These are phyloP conservation scores for Lipomyces kockii DNA, from an alignment of 805 yeast species.

Conservation along the genomic window DNA sequence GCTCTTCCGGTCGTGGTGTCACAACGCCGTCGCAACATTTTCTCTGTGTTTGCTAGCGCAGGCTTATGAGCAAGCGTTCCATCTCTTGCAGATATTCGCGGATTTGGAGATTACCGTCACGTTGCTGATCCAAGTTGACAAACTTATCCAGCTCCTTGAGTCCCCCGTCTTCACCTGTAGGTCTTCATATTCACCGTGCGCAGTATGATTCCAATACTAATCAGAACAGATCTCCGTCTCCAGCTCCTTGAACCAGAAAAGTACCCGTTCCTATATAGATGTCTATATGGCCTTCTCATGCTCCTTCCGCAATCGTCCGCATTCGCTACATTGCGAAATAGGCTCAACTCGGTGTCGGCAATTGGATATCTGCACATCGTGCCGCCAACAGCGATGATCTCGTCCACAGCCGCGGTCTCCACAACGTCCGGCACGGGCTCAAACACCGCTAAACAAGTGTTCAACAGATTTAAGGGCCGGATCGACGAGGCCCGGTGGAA, in stretches of 20 bases:
- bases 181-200: not conserved
- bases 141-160: slow-evolving; percentile 85
- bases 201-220: not conserved
- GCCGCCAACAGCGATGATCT: slow-evolving; percentile 31
- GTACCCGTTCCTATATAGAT: slow-evolving; percentile 79
- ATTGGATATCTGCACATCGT: slow-evolving; percentile 45
- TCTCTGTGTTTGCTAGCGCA: slow-evolving; percentile 85
- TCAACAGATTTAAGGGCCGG: slow-evolving; percentile 27
- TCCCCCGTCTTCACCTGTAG: slow-evolving; percentile 79
- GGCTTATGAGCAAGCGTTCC: slow-evolving; percentile 83
- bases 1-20: slow-evolving; percentile 88
- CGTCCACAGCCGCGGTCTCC: slow-evolving; percentile 22
- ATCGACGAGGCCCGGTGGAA: slow-evolving; percentile 46
- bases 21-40: slow-evolving; percentile 84
- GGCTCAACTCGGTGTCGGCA: slow-evolving; percentile 63
- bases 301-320: slow-evolving; percentile 92
- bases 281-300: slow-evolving; percentile 91
- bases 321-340: slow-evolving; percentile 75
- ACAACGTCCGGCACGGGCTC: slow-evolving; percentile 33
- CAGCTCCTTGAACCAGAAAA: slow-evolving; percentile 87
- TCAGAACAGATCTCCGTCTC: slow-evolving; percentile 61
- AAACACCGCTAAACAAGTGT: slow-evolving; percentile 23
- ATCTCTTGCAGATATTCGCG: slow-evolving; percentile 78
- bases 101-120: slow-evolving; percentile 81
- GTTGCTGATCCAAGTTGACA: slow-evolving; percentile 82